Percentiles rank a stretch among this genome's conserved stretches.
Conservation (phyloP, 768 basidiomycete genomes). For the Clitopilus hobsonii region DNA sequence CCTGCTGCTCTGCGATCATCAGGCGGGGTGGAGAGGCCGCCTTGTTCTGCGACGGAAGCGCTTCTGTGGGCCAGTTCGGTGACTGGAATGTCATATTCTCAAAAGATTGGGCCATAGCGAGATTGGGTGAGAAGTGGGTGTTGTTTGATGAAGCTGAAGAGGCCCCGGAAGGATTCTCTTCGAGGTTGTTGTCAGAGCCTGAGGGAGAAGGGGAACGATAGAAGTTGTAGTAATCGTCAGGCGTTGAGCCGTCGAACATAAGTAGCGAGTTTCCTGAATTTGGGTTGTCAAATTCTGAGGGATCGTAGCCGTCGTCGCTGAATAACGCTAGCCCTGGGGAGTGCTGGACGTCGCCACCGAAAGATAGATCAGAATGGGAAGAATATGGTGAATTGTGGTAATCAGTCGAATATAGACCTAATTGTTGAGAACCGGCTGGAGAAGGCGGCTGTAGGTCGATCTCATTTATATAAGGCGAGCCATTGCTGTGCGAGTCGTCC, state of each 20-base stretch:
- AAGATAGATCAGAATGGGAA: conserved; percentile 60
- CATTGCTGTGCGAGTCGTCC: conserved; percentile 14
- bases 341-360: conserved; percentile 22
- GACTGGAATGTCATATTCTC: conserved; percentile 64
- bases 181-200: conserved; percentile 33
- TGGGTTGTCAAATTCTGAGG: conserved; percentile 66
- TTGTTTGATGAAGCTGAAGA: conserved; percentile 65
- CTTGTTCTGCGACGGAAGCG: conserved; percentile 33
- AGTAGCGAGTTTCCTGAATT: conserved; percentile 41
- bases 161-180: conserved; percentile 50
- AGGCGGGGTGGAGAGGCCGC: conserved; percentile 58
- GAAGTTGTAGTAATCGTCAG: conserved; percentile 47
- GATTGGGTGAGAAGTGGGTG: conserved; percentile 44
- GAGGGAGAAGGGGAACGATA: conserved; percentile 60
- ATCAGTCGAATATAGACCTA: conserved; percentile 34
- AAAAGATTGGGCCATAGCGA: conserved; percentile 55
- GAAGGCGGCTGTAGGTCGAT: conserved; percentile 21
- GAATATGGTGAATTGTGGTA: conserved; percentile 73
- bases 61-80: conserved; percentile 49
- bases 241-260: conserved; percentile 41
- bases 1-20: conserved; percentile 46
- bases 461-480: conserved; percentile 24
- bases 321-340: conserved; percentile 45
- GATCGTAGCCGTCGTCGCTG: conserved; percentile 57
- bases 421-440: conserved; percentile 13